Percentiles rank a stretch among this genome's conserved stretches.
Evolutionary conservation across 2,329 filamentous ascomycete species (phyloP).

Genomic region (Arthrobotrys musiformis): DNA sequence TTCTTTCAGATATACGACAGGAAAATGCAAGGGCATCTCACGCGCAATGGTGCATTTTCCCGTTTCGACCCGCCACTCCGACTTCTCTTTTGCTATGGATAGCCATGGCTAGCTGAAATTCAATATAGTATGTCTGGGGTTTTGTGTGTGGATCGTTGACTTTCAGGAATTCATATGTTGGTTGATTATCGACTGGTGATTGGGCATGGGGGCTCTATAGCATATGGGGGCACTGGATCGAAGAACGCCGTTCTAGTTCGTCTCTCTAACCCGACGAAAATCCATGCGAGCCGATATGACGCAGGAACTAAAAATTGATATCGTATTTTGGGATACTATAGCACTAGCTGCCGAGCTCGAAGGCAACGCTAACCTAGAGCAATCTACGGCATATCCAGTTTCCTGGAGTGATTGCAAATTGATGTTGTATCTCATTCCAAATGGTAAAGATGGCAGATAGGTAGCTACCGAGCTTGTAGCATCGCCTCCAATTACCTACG

Average conservation of each 20-base stretch:
- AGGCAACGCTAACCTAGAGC: background rate
- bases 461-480: background rate
- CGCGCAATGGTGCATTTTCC: conserved; percentile 16
- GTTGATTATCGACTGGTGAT: background rate
- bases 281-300: background rate
- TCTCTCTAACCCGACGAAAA: background rate
- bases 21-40: conserved; percentile 36
- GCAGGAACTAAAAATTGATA: conserved; percentile 7
- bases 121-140: background rate
- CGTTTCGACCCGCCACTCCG: background rate
- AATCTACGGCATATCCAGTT: background rate
- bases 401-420: background rate
- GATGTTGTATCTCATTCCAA: background rate
- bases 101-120: conserved; percentile 25
- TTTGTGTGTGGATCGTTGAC: conserved; percentile 22
- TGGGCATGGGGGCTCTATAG: background rate
- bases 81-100: background rate
- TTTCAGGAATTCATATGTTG: conserved; percentile 22
- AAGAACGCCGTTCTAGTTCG: background rate
- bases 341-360: background rate
- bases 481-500: background rate
- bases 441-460: background rate
- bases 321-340: conserved; percentile 27
- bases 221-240: background rate
- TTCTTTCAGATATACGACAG: conserved; percentile 25